Base-by-base conservation (phyloP, 768 basidiomycete species). In the Gloeopeniophorella convolvens region DNA sequence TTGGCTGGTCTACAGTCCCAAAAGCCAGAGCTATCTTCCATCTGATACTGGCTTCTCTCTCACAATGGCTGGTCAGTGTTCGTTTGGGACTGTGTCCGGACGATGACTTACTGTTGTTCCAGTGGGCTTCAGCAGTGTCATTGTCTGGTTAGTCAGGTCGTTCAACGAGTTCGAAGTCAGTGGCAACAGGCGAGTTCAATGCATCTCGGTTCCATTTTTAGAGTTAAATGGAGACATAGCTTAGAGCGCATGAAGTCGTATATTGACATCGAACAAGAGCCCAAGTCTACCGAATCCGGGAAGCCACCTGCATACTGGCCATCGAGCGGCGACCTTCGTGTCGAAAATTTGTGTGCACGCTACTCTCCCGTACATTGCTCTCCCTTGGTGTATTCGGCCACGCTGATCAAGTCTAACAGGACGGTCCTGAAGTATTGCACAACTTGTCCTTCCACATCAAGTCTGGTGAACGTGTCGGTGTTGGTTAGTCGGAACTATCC, bases 241-340 rank as follows among this genome's bases (percentile, higher is more conserved):
- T 45, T 74, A 30, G 71, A 78, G 59, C 70, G 79, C 35, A 69
- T 81, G 37, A 66, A 74, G 37, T 74, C 73, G 36, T 81, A 79
- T 57, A 60, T 80, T 27, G 61, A 67, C 13, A 77, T 79, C 42
- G 77, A 78, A 43, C 75, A 77, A 48, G 80, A 82, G 59, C 71
- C 74, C 0, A 64, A 67, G 45, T 53, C 70, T 0, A 66, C 67
- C 0, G 51, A 63, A n/a, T 53, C 63, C 4, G 72, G 72, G 3
- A 60, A 70, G 13, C 80, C 80, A 6, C 78, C 80, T 4, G 79
- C 80, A 0, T 74, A 78, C 47, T 82, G 80, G 80, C 80, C 80
- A 7, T 68, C 79, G 0, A 75, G 73, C 23, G 80, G 80, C 4
- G 63, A 69, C 12, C 64, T 81, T 16, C 55, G 63, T 1, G 72